Evolutionary conservation across 192 early-diverging fungal species (phyloP), one percentile per base, ranked within the genome.

Genomic region (Backusella psychrophila): DNA sequence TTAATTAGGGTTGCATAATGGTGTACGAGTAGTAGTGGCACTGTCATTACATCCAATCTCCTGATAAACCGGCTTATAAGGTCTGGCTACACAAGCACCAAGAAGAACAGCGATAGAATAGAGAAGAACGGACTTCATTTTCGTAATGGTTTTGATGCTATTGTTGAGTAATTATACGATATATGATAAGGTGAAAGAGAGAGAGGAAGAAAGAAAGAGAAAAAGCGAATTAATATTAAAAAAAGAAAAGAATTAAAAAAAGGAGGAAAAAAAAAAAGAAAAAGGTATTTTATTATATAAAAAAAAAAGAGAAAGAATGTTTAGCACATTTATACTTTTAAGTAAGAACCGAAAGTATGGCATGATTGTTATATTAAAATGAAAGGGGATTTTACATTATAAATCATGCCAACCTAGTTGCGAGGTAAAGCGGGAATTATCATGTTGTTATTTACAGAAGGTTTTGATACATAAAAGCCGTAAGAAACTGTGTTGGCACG

Each of bases 361-460:
- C 56, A 63, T 63, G 56, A 63, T 29, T 63, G 8, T 59, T 59
- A 59, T 63, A 31, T 29, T 26, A 29, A 23, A 63, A 63, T 39
- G 29, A 63, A 21, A 63, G 56, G 56, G 26, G 56, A 63, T 29
- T 14, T 63, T 29, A 26, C 56, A 29, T 29, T 63, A 63, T n/a
- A 49, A n/a, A 63, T 63, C 56, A 63, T 63, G 56, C 56, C 56
- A 29, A 63, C 36, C 31, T 68, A 68, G 19, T 72, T 72, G 17
- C 69, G 31, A 38, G 75, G 75, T 12, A 77, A 26, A n/a, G 69
- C 68, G 23, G 75, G 75, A 34, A 77, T 59, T 41, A 77, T 53
- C 34, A 71, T 71, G 14, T 77, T 77, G 52, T 77, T 77, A 70
- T 71, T 77, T 69, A 63, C 71, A 35, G 75, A 77, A 14, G 53